These are phyloP conservation scores for Dioscorea cayenensis DNA, from an alignment of 116 monocot species.

Conservation along the genomic window DNA sequence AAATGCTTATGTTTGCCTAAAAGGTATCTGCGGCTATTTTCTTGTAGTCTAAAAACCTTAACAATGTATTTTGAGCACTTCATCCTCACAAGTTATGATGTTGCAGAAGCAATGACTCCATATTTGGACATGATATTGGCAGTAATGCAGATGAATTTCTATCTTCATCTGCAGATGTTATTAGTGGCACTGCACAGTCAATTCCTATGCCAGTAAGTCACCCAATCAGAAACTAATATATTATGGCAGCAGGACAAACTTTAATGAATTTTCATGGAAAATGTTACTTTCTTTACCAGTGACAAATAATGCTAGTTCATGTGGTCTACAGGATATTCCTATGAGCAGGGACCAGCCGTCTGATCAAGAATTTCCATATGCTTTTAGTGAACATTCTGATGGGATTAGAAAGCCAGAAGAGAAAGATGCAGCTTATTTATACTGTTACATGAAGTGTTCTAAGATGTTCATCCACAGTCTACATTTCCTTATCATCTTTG, in stretches of 20 bases:
- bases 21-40: neutral
- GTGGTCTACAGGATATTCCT: conserved; percentile 39
- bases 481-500: conserved; percentile 16
- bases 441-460: neutral
- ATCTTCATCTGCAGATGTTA: conserved; percentile 43
- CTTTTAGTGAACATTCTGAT: conserved; percentile 24
- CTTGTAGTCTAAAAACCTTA: neutral
- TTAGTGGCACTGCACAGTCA: conserved; percentile 36
- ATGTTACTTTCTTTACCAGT: neutral
- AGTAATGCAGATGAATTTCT: conserved; percentile 44
- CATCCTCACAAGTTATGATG: conserved; percentile 14
- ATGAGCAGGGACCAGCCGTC: conserved; percentile 18
- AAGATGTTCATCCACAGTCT: conserved; percentile 4
- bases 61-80: conserved; percentile 2
- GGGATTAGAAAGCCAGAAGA: conserved; percentile 30
- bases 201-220: conserved; percentile 63
- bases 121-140: conserved; percentile 61
- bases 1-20: neutral
- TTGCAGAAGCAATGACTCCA: conserved; percentile 64
- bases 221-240: neutral
- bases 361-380: conserved; percentile 27
- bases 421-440: conserved; percentile 30
- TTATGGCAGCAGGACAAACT: neutral
- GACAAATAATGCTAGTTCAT: neutral
- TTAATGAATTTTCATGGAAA: neutral